Evolutionary conservation across 305 asterid genomes (phyloP).

Genomic region (Fraxinus dipetala): DNA sequence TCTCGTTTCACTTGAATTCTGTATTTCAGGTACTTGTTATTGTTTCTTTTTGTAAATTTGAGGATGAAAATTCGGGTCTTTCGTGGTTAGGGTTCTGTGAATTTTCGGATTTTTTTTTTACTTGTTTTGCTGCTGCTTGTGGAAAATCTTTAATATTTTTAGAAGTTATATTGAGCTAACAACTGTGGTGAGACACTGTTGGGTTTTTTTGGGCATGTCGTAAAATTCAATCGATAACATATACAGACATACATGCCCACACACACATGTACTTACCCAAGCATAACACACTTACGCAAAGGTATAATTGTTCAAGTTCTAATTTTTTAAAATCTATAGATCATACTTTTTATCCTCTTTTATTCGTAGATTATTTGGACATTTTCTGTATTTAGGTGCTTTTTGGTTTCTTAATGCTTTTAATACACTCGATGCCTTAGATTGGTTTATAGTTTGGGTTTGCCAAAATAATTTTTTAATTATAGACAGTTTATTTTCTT

Average conservation of each 20-base stretch:
- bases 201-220: slow-evolving; percentile 18
- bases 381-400: not conserved
- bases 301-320: not conserved
- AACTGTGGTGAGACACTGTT: slow-evolving; percentile 1
- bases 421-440: not conserved
- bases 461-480: not conserved
- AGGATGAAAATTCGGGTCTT: not conserved
- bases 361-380: not conserved
- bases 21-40: slow-evolving; percentile 4
- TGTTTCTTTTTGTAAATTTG: not conserved
- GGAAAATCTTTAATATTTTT: not conserved
- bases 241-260: not conserved
- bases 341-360: not conserved
- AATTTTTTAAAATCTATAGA: not conserved
- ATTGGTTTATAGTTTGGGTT: not conserved
- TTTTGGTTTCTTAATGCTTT: not conserved
- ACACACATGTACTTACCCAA: not conserved
- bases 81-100: slow-evolving; percentile 29
- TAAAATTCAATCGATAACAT: not conserved
- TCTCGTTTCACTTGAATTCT: not conserved
- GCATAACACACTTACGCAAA: not conserved
- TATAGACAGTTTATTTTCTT: not conserved
- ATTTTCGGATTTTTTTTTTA: not conserved
- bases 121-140: not conserved
- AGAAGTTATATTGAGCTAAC: not conserved